phyloP scores from a whole-genome alignment of 2,329 filamentous ascomycete species.

The Talaromyces marneffei region DNA sequence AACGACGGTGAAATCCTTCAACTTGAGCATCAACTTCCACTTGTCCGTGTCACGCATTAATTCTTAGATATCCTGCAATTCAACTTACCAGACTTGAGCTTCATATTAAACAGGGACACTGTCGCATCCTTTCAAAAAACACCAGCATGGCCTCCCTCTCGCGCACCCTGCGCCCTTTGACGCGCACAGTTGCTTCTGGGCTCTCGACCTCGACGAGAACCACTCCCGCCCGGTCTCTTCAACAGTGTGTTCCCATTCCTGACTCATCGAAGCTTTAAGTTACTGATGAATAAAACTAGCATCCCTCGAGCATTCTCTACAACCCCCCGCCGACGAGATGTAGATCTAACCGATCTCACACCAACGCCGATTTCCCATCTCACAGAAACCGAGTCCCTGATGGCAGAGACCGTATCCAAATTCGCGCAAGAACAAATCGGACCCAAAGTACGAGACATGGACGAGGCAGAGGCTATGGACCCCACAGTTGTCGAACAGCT shows the following conservation, averaged over 20 bases:
- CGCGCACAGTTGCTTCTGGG: conserved; percentile 34
- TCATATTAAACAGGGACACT: no score
- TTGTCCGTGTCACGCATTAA: neutral
- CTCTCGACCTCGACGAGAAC: conserved; percentile 36
- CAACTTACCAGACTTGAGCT: neutral
- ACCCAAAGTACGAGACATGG: conserved; percentile 93
- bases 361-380: conserved; percentile 91
- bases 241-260: conserved; percentile 33
- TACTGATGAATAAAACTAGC: conserved; percentile 1
- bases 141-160: conserved; percentile 45
- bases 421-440: conserved; percentile 85
- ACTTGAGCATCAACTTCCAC: no score
- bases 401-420: conserved; percentile 84
- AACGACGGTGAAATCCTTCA: neutral
- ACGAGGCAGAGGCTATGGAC: conserved; percentile 94
- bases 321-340: conserved; percentile 50
- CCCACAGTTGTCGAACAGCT: conserved; percentile 79
- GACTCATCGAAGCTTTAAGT: neutral
- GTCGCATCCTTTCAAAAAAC: neutral
- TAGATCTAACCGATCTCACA: conserved; percentile 67
- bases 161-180: conserved; percentile 43
- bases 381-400: conserved; percentile 81
- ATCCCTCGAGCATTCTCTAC: conserved; percentile 55
- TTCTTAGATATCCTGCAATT: neutral
- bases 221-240: conserved; percentile 34